Percentiles rank a stretch among this genome's conserved stretches.
These are phyloP conservation scores for Huiozyma sinensis DNA, from an alignment of 805 yeast genomes.

Conservation along the genomic window DNA sequence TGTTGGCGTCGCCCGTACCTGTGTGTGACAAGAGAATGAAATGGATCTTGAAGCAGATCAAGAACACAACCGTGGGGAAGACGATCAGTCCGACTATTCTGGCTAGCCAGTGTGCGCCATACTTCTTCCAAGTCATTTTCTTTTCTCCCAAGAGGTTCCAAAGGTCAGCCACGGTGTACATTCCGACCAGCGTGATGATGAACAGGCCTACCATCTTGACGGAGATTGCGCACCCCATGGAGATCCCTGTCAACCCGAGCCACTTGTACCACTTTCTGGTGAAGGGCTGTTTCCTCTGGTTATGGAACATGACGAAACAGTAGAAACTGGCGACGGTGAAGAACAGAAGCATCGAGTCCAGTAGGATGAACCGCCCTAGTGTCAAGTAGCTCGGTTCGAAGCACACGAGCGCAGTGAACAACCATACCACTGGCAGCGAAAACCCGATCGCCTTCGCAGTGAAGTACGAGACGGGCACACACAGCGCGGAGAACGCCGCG, in stretches of 20 bases:
- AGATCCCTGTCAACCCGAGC: slow-evolving; percentile 73
- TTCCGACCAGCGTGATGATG: slow-evolving; percentile 78
- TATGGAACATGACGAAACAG: slow-evolving; percentile 47
- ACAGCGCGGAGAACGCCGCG: slow-evolving; percentile 51
- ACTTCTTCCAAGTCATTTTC: slow-evolving; percentile 38
- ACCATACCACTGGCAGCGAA: slow-evolving; percentile 40
- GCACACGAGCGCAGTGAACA: slow-evolving; percentile 52
- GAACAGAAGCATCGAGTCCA: slow-evolving; percentile 67
- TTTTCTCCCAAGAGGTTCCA: slow-evolving; percentile 76
- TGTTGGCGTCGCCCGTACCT: slow-evolving; percentile 75
- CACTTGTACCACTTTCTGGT: slow-evolving; percentile 89
- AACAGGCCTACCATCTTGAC: slow-evolving; percentile 96
- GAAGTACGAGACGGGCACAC: slow-evolving; percentile 62
- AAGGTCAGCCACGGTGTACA: slow-evolving; percentile 76
- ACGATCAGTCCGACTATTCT: slow-evolving; percentile 51
- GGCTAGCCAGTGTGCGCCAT: slow-evolving; percentile 54
- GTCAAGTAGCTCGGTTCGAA: slow-evolving; percentile 62
- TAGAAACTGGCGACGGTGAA: slow-evolving; percentile 64
- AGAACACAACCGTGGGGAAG: slow-evolving; percentile 52
- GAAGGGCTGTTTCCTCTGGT: slow-evolving; percentile 40
- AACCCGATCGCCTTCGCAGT: slow-evolving; percentile 53
- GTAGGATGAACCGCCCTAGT: slow-evolving; percentile 60
- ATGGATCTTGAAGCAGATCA: slow-evolving; percentile 63
- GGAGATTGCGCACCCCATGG: slow-evolving; percentile 82
- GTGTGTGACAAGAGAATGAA: slow-evolving; percentile 64